Percentiles rank a stretch among this genome's conserved stretches.
Conservation (phyloP, 116 monocot genomes). For the Cymodocea nodosa region DNA sequence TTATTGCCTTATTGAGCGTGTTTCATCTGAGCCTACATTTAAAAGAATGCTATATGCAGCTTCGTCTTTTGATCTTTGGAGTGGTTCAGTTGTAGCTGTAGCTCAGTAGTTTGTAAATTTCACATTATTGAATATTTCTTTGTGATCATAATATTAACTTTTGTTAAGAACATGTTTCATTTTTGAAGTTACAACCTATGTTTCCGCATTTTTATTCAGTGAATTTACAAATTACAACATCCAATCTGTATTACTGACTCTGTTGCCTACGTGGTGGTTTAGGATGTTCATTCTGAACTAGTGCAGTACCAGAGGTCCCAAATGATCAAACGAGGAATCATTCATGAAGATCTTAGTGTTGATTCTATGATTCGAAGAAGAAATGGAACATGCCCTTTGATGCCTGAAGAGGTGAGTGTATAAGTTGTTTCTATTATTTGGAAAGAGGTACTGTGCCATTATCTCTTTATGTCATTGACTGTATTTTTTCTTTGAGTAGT, state of each 20-base stretch:
- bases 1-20: too few relatives aligned
- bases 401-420: conserved; percentile 80
- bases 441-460: too few relatives aligned
- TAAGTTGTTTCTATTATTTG: too few relatives aligned
- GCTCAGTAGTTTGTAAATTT: background rate
- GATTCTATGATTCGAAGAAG: conserved; percentile 57
- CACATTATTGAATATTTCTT: background rate
- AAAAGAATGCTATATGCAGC: too few relatives aligned
- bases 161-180: too few relatives aligned
- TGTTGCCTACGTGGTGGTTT: conserved; percentile 5
- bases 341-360: conserved; percentile 58
- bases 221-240: background rate
- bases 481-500: background rate
- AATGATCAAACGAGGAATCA: conserved; percentile 59
- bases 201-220: background rate
- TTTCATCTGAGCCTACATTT: too few relatives aligned
- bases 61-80: background rate
- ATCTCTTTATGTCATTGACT: background rate
- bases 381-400: conserved; percentile 81
- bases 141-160: too few relatives aligned
- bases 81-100: background rate
- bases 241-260: background rate
- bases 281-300: conserved; percentile 95
- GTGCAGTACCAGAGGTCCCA: conserved; percentile 77
- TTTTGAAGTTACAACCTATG: background rate